Conservation (phyloP, 441 rosid species). For the Mallotus repandus region DNA sequence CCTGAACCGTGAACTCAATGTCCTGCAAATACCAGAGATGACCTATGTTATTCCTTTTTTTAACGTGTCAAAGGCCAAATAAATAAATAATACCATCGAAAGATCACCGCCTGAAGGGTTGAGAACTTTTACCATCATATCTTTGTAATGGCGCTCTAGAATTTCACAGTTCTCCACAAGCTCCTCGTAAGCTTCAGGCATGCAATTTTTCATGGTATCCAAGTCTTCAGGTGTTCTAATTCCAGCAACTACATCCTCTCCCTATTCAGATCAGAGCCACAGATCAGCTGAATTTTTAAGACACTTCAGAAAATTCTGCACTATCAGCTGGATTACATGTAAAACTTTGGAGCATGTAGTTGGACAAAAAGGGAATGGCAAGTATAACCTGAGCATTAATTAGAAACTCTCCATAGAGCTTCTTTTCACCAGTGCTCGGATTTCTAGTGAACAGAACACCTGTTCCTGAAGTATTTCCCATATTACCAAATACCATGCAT, state of each 20-base stretch:
- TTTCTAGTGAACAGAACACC: constrained; percentile 94
- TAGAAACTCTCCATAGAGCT: constrained; percentile 90
- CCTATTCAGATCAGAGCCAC: constrained; percentile 41
- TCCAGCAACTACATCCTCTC: constrained; percentile 97
- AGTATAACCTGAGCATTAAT: constrained; percentile 79
- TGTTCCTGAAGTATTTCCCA: constrained; percentile 93
- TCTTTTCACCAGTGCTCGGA: constrained; percentile 92
- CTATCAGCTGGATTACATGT: background rate
- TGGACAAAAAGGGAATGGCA: background rate
- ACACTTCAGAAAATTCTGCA: constrained; percentile 1
- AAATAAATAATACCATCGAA: no score
- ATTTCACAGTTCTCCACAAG: constrained; percentile 84
- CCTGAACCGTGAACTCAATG: constrained; percentile 96
- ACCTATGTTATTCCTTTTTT: background rate
- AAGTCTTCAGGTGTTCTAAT: constrained; percentile 91
- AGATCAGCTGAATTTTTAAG: constrained; percentile 21
- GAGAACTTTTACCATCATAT: constrained; percentile 70
- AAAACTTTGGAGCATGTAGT: background rate
- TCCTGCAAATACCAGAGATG: constrained; percentile 49
- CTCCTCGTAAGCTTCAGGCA: constrained; percentile 84
- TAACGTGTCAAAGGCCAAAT: background rate
- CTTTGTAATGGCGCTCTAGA: constrained; percentile 86
- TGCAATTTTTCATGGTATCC: constrained; percentile 64
- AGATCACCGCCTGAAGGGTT: background rate
- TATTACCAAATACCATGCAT: constrained; percentile 94